These are phyloP conservation scores for Hygrocybe punicea DNA, from an alignment of 768 basidiomycete species.

Conservation along the genomic window DNA sequence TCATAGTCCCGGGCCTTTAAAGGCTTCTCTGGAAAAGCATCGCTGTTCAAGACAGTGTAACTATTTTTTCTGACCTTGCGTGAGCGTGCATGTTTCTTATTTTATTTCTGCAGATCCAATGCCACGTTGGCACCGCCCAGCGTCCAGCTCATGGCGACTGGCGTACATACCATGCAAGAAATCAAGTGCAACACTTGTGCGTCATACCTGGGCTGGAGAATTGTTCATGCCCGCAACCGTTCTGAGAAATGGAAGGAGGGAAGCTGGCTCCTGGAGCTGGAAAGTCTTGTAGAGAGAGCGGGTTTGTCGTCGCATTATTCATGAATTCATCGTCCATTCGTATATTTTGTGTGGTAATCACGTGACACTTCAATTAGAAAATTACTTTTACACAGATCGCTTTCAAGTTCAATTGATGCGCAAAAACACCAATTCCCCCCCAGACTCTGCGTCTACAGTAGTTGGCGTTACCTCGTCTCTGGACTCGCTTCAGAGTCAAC, in stretches of 20 bases:
- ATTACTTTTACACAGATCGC: neutral
- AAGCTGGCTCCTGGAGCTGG: slow-evolving; percentile 55
- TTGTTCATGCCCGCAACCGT: slow-evolving; percentile 50
- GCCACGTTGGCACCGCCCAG: slow-evolving; percentile 42
- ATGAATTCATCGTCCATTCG: neutral
- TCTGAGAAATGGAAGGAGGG: slow-evolving; percentile 66
- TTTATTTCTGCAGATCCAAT: slow-evolving; percentile 41
- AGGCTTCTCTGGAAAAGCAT: slow-evolving; percentile 58
- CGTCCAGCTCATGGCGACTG: slow-evolving; percentile 59
- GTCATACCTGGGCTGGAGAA: slow-evolving; percentile 60
- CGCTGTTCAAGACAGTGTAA: slow-evolving; percentile 55
- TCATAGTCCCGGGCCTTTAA: slow-evolving; percentile 49
- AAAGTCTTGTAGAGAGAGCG: slow-evolving; percentile 32
- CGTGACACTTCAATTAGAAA: neutral
- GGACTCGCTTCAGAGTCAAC: neutral
- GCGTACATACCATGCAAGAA: slow-evolving; percentile 61
- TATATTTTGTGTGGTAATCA: neutral
- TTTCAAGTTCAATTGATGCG: neutral
- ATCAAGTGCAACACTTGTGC: slow-evolving; percentile 49
- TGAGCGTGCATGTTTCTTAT: slow-evolving; percentile 4
- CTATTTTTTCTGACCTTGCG: slow-evolving; percentile 16
- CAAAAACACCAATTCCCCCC: neutral
- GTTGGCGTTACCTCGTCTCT: neutral
- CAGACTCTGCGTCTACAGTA: neutral
- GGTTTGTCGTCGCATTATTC: neutral